These are phyloP conservation scores for Rutstroemia sydowiana DNA, from an alignment of 2,329 filamentous ascomycete species.

Conservation along the genomic window DNA sequence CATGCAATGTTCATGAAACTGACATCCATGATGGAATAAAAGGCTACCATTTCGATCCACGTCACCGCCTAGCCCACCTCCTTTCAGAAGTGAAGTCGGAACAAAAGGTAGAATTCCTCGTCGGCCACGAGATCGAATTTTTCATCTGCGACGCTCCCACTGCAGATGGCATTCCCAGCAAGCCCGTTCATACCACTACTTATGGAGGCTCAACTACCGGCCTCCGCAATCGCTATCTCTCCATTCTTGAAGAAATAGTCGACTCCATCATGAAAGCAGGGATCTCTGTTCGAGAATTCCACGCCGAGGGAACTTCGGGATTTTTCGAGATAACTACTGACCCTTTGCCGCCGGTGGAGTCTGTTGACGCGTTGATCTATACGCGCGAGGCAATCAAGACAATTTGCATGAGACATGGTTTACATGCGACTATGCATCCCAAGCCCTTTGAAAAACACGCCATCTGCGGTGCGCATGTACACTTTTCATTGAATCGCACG, in stretches of 20 bases:
- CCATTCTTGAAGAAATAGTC: slow-evolving; percentile 59
- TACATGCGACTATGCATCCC: slow-evolving; percentile 65
- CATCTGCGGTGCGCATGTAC: neutral
- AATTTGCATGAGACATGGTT: slow-evolving; percentile 53
- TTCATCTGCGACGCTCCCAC: slow-evolving; percentile 46
- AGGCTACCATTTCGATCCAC: neutral
- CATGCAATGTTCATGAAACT: slow-evolving; percentile 57
- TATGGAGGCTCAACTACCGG: slow-evolving; percentile 52
- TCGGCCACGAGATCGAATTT: slow-evolving; percentile 78
- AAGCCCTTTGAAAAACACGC: slow-evolving; percentile 40
- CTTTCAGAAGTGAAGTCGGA: neutral
- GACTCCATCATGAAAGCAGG: slow-evolving; percentile 50
- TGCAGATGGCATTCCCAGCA: slow-evolving; percentile 15
- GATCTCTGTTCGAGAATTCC: slow-evolving; percentile 62
- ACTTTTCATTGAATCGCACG: neutral
- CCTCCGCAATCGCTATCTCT: slow-evolving; percentile 45
- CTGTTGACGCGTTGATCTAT: slow-evolving; percentile 64
- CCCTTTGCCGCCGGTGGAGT: slow-evolving; percentile 51
- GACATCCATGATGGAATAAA: neutral
- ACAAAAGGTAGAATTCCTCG: slow-evolving; percentile 40
- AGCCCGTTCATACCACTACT: slow-evolving; percentile 34
- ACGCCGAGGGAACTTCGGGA: slow-evolving; percentile 63
- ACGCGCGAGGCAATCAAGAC: slow-evolving; percentile 60
- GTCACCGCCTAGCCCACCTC: neutral
- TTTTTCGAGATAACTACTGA: slow-evolving; percentile 72